phyloP scores from a whole-genome alignment of 345 rosid genomes.

The Eucalyptus sp. region DNA sequence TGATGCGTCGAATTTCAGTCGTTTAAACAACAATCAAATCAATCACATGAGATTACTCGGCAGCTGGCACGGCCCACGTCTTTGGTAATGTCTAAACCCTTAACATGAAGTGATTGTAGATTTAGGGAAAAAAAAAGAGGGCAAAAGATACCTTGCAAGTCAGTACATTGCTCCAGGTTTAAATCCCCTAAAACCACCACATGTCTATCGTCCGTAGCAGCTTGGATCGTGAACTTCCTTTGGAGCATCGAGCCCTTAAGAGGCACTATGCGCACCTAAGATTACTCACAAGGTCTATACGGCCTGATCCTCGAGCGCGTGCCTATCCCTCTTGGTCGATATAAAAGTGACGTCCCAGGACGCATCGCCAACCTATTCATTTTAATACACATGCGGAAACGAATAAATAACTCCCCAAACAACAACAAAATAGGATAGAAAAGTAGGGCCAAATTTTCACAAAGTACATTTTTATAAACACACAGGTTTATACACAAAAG shows the following conservation, averaged over 20 bases:
- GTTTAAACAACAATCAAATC: accelerated
- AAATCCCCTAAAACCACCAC: constrained; percentile 24
- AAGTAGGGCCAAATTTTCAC: too few species aligned
- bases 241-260: constrained; percentile 16
- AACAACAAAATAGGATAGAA: too few species aligned
- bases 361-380: too few species aligned
- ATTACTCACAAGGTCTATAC: too few species aligned
- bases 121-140: not conserved
- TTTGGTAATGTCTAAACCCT: not conserved
- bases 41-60: accelerated
- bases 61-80: not conserved
- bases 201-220: constrained; percentile 26
- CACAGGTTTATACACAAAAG: too few species aligned
- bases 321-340: too few species aligned
- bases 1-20: not conserved
- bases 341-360: too few species aligned
- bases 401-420: too few species aligned
- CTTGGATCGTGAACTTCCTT: constrained; percentile 17
- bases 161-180: constrained; percentile 23
- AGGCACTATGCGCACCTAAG: not conserved
- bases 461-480: too few species aligned
- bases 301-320: too few species aligned
- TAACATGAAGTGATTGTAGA: not conserved
- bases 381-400: too few species aligned
- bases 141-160: constrained; percentile 15